phyloP scores from a whole-genome alignment of 202 grass and related monocot species.

The Alloteropsis angusta region DNA sequence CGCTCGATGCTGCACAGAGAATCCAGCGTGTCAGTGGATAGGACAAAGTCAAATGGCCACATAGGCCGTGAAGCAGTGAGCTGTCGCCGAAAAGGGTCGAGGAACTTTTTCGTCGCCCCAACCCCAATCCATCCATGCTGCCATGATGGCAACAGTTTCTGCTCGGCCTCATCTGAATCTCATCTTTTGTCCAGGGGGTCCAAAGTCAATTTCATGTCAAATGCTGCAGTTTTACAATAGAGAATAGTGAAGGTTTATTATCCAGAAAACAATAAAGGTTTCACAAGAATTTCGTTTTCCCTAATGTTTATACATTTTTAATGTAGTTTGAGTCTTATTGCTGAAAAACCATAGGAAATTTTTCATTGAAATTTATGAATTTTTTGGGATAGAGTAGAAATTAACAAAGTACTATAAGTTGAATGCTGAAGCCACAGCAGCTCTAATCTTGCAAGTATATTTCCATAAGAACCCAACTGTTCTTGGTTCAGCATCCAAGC shows the following conservation, averaged over 20 bases:
- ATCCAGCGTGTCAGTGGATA: constrained; percentile 3
- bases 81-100: constrained; percentile 24
- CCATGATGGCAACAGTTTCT: constrained; percentile 16
- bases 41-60: constrained; percentile 34
- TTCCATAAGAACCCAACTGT: not conserved
- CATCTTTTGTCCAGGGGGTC: not conserved
- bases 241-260: too few species aligned
- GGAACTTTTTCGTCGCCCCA: constrained; percentile 16
- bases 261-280: not conserved
- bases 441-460: not conserved
- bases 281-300: not conserved
- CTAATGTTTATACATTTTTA: not conserved
- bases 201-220: not conserved
- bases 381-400: not conserved
- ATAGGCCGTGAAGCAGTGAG: constrained; percentile 31
- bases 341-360: too few species aligned
- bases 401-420: not conserved
- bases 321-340: not conserved
- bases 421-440: not conserved
- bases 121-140: not conserved
- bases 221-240: not conserved
- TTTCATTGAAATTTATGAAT: too few species aligned
- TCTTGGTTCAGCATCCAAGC: not conserved
- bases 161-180: not conserved
- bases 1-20: not conserved